phyloP scores from a whole-genome alignment of 495 filamentous ascomycete genomes.

The Neurospora sp. region DNA sequence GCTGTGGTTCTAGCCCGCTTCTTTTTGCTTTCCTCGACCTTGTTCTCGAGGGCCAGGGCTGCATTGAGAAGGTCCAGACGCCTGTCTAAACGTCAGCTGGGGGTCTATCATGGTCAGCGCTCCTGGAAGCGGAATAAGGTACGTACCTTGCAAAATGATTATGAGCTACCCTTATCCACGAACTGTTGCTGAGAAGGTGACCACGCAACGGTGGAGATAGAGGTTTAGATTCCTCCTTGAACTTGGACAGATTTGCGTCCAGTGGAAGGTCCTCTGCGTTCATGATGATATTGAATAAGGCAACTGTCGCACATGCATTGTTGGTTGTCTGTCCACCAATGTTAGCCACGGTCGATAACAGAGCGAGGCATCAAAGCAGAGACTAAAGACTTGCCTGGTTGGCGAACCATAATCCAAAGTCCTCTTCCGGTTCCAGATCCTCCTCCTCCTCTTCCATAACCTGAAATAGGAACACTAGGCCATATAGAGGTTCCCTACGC shows the following conservation, averaged over 20 bases:
- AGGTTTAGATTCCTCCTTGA: slow-evolving; percentile 58
- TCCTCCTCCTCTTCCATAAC: slow-evolving; percentile 46
- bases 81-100: slow-evolving; percentile 14
- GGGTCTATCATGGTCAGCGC: background rate
- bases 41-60: slow-evolving; percentile 59
- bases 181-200: slow-evolving; percentile 59
- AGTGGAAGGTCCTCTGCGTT: slow-evolving; percentile 56
- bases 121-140: background rate
- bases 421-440: slow-evolving; percentile 39
- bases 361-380: background rate
- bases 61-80: slow-evolving; percentile 71
- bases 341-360: background rate
- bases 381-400: slow-evolving; percentile 57
- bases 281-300: slow-evolving; percentile 84
- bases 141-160: slow-evolving; percentile 76
- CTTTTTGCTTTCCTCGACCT: slow-evolving; percentile 41
- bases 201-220: slow-evolving; percentile 67
- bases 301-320: slow-evolving; percentile 83
- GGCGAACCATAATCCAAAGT: slow-evolving; percentile 70
- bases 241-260: slow-evolving; percentile 53
- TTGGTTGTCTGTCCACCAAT: slow-evolving; percentile 48
- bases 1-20: slow-evolving; percentile 15
- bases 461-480: slow-evolving; percentile 74
- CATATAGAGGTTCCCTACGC: slow-evolving; percentile 59
- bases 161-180: slow-evolving; percentile 69